These are phyloP conservation scores for Chrysanthemum lavandulifolium DNA, from an alignment of 129 eudicot genomes.

Conservation along the genomic window DNA sequence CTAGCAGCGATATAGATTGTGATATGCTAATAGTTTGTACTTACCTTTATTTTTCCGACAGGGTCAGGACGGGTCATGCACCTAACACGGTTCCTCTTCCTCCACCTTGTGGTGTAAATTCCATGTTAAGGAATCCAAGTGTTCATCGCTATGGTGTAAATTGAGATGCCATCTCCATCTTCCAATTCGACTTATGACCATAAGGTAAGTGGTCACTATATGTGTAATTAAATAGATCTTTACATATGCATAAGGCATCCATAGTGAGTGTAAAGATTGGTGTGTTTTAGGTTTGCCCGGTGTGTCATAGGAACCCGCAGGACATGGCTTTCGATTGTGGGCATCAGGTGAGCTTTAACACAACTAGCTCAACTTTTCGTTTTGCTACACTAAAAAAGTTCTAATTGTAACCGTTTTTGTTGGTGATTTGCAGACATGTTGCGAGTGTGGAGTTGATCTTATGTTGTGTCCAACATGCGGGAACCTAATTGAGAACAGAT, in stretches of 20 bases:
- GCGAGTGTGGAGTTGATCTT: conserved; percentile 59
- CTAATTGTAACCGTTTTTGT: background rate
- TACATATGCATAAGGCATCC: background rate
- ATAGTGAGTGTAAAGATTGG: background rate
- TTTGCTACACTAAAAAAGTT: background rate
- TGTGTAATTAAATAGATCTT: background rate
- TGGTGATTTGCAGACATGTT: conserved; percentile 48
- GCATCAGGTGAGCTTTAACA: conserved; percentile 55
- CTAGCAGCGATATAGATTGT: too few species aligned
- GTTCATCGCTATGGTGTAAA: conserved; percentile 16
- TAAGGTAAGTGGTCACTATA: conserved; percentile 31
- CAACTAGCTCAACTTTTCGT: too few species aligned
- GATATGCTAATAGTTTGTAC: background rate
- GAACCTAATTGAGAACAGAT: conserved; percentile 43
- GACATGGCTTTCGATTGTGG: conserved; percentile 81
- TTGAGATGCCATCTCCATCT: conserved; percentile 37
- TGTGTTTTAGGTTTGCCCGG: conserved; percentile 47
- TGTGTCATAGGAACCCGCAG: conserved; percentile 45
- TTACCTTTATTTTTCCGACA: conserved; percentile 5
- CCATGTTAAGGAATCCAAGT: conserved; percentile 28
- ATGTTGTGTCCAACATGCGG: conserved; percentile 60
- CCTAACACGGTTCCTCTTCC: conserved; percentile 51
- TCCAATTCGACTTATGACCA: conserved; percentile 39
- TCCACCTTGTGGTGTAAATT: conserved; percentile 42
- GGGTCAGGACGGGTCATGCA: conserved; percentile 43